phyloP scores from a whole-genome alignment of 129 eudicot species.

The Escallonia herrerae region DNA sequence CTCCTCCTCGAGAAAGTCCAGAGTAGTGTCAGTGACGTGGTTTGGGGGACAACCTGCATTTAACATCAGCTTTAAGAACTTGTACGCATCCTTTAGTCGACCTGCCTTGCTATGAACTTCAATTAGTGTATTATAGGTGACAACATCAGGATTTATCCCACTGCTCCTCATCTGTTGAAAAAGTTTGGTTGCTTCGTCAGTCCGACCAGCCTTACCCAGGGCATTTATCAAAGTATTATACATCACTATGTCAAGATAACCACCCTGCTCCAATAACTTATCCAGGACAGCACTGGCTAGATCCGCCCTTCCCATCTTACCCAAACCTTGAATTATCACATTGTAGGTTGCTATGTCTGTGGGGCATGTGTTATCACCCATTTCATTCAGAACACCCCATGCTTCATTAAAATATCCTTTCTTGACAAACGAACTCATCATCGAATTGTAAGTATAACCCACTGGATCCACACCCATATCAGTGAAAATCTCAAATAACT shows the following conservation, averaged over 20 bases:
- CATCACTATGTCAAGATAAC: conserved; percentile 85
- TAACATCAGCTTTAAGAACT: conserved; percentile 76
- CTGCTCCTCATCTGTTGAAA: conserved; percentile 65
- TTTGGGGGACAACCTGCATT: conserved; percentile 87
- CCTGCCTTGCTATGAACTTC: conserved; percentile 84
- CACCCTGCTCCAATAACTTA: conserved; percentile 55
- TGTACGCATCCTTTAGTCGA: conserved; percentile 61
- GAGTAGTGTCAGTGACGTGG: conserved; percentile 83
- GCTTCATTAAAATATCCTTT: conserved; percentile 80
- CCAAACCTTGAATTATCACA: conserved; percentile 72
- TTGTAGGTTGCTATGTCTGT: conserved; percentile 82
- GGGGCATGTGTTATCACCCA: conserved; percentile 51
- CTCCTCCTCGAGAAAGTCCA: conserved; percentile 69
- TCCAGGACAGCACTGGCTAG: conserved; percentile 61
- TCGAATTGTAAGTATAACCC: conserved; percentile 74
- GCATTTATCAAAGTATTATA: conserved; percentile 79
- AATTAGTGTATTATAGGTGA: conserved; percentile 77
- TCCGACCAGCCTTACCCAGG: conserved; percentile 78
- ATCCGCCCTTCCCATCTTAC: conserved; percentile 81
- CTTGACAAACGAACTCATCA: conserved; percentile 88
- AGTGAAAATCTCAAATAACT: conserved; percentile 63
- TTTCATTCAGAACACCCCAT: conserved; percentile 66
- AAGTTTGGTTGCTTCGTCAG: conserved; percentile 56
- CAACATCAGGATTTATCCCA: conserved; percentile 92
- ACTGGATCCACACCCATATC: conserved; percentile 60